Base-by-base conservation (phyloP, 345 rosid genomes). In the Atalantia buxifolia region DNA sequence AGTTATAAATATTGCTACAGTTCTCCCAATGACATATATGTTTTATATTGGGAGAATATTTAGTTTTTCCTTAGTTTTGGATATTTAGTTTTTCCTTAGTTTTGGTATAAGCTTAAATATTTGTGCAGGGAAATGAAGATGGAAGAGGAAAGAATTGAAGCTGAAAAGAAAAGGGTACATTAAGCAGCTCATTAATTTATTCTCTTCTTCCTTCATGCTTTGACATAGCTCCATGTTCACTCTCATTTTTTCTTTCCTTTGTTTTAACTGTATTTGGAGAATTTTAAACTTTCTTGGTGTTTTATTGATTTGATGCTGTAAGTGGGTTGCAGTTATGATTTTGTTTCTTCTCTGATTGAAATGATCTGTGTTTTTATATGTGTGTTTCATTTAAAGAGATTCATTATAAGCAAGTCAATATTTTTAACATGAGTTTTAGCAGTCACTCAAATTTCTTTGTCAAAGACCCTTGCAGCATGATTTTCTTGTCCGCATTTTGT, bases 111-210 rank as follows among this genome's bases (percentile, higher is more conserved):
- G 59, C 63, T 73, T 22, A 31, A 72, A 10, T 9, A 24, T 42
- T 63, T 60, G 72, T 71, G 10, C 73, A 93, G 98, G 89, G 98
- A 95, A 85, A 87, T 93, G 94, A 85, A 79, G 79, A 76, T 93
- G 78, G 95, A 93, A 87, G 90, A 93, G 19, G 98, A 93, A 80
- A 83, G 98, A 78, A 95, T 95, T 50, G 95, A 91, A 83, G 98
- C 98, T 61, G 99, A 95, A 80, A 95, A 93, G 85, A 82, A 77
- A 80, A 84, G 98, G 97, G 99, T 95, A 93, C 13, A 86, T 72
- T 63, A 22, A 9, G 56, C 60, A 10, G 27, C 36, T 12, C 63
- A 24, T 69, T n/a, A 75, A 33, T 38, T 12, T 62, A n/a, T 36
- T 77, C 36, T 27, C 18, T 35, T 66, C 27, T 53, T 13, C 42